phyloP scores from a whole-genome alignment of 371 early-diverging fungal species.

The Rhizomucor pusillus region DNA sequence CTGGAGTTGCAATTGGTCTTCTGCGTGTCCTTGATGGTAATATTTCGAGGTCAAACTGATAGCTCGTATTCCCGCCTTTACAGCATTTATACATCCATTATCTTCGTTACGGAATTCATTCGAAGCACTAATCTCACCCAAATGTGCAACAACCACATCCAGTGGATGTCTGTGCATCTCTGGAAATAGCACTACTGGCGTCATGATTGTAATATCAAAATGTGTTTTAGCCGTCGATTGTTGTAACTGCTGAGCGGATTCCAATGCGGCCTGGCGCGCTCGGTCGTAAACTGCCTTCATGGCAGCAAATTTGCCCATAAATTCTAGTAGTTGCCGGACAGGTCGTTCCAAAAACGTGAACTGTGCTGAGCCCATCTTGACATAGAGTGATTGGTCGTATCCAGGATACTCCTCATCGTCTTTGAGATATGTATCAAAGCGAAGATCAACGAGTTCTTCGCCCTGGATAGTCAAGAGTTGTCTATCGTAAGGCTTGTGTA shows the following conservation, averaged over 20 bases:
- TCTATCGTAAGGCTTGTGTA: slow-evolving; percentile 16
- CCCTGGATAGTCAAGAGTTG: slow-evolving; percentile 84
- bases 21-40: slow-evolving; percentile 21
- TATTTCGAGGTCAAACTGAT: slow-evolving; percentile 67
- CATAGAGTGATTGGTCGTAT: slow-evolving; percentile 77
- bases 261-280: slow-evolving; percentile 84
- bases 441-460: slow-evolving; percentile 84
- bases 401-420: slow-evolving; percentile 66
- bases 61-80: slow-evolving; percentile 64
- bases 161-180: slow-evolving; percentile 48
- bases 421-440: slow-evolving; percentile 75
- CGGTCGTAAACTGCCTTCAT: slow-evolving; percentile 89
- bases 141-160: slow-evolving; percentile 71
- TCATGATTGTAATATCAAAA: slow-evolving; percentile 82
- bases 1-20: slow-evolving; percentile 36
- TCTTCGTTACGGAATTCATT: slow-evolving; percentile 62
- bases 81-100: slow-evolving; percentile 54
- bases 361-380: slow-evolving; percentile 83
- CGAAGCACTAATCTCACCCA: slow-evolving; percentile 84
- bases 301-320: slow-evolving; percentile 75
- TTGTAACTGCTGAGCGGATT: slow-evolving; percentile 74
- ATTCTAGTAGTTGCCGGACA: slow-evolving; percentile 53
- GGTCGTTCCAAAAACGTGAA: slow-evolving; percentile 68
- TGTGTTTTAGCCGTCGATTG: slow-evolving; percentile 71
- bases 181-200: slow-evolving; percentile 91